Conservation (phyloP, 768 basidiomycete species). For the Jaapia argillacea region DNA sequence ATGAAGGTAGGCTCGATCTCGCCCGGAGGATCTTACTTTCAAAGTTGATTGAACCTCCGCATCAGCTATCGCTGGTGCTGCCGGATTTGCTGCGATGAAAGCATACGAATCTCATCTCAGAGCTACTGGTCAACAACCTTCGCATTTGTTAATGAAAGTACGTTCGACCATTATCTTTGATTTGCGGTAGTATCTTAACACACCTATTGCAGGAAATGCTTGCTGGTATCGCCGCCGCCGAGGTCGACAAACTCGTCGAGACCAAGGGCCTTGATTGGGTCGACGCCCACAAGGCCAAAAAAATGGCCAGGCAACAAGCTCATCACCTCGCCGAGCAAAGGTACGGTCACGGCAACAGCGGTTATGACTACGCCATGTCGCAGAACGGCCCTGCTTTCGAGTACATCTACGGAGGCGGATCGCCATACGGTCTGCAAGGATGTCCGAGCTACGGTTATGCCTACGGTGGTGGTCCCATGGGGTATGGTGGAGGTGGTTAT, state of each 20-base stretch:
- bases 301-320: constrained; percentile 13
- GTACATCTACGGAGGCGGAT: constrained; percentile 9
- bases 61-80: constrained; percentile 18
- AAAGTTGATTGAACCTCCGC: neutral
- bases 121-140: constrained; percentile 18
- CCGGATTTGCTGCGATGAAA: constrained; percentile 27
- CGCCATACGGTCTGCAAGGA: too few species aligned
- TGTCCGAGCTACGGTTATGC: too few species aligned
- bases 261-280: constrained; percentile 22
- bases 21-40: neutral
- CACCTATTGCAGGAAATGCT: constrained; percentile 17
- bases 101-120: constrained; percentile 25
- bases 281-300: constrained; percentile 12
- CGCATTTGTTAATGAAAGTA: constrained; percentile 19
- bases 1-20: constrained; percentile 10
- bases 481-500: constrained; percentile 3
- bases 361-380: constrained; percentile 10
- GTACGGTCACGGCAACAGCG: constrained; percentile 8
- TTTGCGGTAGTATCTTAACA: neutral
- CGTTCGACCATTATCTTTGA: neutral
- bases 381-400: constrained; percentile 7
- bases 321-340: constrained; percentile 11
- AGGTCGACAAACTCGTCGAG: too few species aligned
- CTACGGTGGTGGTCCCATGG: constrained; percentile 5
- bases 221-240: constrained; percentile 24